Evolutionary conservation across 176 grass and related monocot species (phyloP).

Genomic region (Urochloa ruziziensis): DNA sequence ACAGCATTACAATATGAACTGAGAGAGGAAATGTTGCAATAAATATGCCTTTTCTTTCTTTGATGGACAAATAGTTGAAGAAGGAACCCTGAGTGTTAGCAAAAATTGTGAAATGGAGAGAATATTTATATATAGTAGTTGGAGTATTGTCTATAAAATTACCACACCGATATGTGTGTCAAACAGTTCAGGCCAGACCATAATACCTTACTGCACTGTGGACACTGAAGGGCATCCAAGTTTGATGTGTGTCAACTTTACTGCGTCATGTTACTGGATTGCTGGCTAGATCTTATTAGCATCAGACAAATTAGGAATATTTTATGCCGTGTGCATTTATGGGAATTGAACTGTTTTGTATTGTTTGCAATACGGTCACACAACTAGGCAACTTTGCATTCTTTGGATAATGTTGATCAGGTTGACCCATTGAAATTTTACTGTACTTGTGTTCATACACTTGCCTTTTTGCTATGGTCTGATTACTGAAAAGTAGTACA

Average conservation of each 20-base stretch:
- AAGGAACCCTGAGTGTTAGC: not conserved
- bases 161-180: not conserved
- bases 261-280: not conserved
- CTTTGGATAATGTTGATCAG: constrained; percentile 10
- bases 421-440: not conserved
- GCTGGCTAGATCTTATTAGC: not conserved
- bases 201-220: not conserved
- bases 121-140: not conserved
- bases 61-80: not conserved
- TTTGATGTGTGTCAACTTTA: not conserved
- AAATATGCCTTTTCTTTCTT: not conserved
- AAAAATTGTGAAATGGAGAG: not conserved
- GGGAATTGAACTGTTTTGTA: not conserved
- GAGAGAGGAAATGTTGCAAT: not conserved
- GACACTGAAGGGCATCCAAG: not conserved
- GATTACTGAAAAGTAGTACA: not conserved
- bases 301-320: not conserved
- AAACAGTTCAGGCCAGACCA: not conserved
- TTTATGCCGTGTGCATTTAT: not conserved
- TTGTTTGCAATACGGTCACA: not conserved
- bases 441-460: not conserved
- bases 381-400: not conserved
- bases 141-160: not conserved
- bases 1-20: not conserved
- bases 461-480: not conserved